Evolutionary conservation across 805 yeast genomes (phyloP), one percentile per base, ranked within the genome.

Genomic region (Wickerhamiella kazuoi): DNA sequence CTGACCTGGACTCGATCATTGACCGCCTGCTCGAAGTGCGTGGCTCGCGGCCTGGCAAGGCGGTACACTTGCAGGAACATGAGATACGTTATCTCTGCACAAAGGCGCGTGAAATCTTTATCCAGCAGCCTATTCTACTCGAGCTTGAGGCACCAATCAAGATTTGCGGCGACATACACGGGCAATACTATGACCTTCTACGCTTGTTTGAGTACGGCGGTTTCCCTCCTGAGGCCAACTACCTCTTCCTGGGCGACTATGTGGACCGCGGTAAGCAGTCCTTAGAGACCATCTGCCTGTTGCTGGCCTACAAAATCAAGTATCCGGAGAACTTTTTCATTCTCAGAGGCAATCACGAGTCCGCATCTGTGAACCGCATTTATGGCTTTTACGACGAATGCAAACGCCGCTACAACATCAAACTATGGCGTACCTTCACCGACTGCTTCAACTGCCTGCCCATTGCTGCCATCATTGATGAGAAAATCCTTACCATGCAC

Each of bases 221-320:
- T 2, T 87, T 90, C 69, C 98, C 98, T 1, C 98, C 98, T 11
- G 97, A 90, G 61, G 93, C 97, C 16, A 87, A 87, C 66, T 87
- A 87, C 65, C 67, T 87, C 53, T 87, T 87, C 58, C 64, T 87
- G 44, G 98, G 98, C 49, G 98, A 87, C 68, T 87, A 87, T 57
- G 98, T 87, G 49, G 98, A 87, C 67, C 79, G 98, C 69, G 98
- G 98, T 56, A 84, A 86, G 59, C 97, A 90, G 67, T 82, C 94
- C 23, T 66, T 90, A 52, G 98, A 87, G 62, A 90, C 97, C 15
- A 87, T 87, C 54, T 87, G 97, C 62, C 66, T 87, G 48, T 67
- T 87, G 55, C 72, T 87, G 56, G 96, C 96, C 33, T 87, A 87
- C 69, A 87, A 87, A 67, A 87, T 87, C 63, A 87, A 87, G 68